Conservation (phyloP, 2,329 filamentous ascomycete genomes). For the Pseudogymnoascus sp. region DNA sequence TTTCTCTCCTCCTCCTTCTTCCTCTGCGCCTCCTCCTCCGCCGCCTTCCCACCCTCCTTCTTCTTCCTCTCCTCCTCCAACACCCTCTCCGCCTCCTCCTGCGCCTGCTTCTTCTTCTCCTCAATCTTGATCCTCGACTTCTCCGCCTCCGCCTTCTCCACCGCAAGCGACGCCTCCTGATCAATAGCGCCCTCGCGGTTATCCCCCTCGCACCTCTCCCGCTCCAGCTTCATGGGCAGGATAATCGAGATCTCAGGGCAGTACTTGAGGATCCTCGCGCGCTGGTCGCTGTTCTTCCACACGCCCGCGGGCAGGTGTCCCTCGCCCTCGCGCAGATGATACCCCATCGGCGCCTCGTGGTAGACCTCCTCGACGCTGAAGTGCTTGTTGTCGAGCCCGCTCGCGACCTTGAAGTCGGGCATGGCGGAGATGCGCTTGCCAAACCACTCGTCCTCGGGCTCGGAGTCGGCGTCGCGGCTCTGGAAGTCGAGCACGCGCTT, state of each 20-base stretch:
- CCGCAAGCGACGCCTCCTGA: background rate
- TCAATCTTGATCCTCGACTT: background rate
- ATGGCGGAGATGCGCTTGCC: slow-evolving; percentile 39
- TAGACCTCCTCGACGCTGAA: slow-evolving; percentile 44
- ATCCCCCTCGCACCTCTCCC: slow-evolving; percentile 35
- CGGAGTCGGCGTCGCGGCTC: slow-evolving; percentile 40
- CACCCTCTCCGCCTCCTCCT: background rate
- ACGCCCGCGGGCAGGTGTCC: slow-evolving; percentile 33
- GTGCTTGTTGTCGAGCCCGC: slow-evolving; percentile 30
- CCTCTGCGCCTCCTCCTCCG: background rate
- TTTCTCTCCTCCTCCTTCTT: background rate
- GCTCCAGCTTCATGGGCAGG: slow-evolving; percentile 48
- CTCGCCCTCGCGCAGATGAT: slow-evolving; percentile 41
- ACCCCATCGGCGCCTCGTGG: slow-evolving; percentile 45
- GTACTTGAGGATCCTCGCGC: slow-evolving; percentile 44
- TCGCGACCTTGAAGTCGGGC: slow-evolving; percentile 40
- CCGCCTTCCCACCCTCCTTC: background rate
- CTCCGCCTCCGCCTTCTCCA: background rate
- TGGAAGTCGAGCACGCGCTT: slow-evolving; percentile 40
- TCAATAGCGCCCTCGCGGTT: slow-evolving; percentile 20
- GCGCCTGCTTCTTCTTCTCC: background rate
- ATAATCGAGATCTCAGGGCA: slow-evolving; percentile 48
- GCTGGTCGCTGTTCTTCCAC: slow-evolving; percentile 37
- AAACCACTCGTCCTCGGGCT: slow-evolving; percentile 49
- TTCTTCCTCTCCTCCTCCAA: background rate